phyloP scores from a whole-genome alignment of 495 filamentous ascomycete species.

The Aspergillus avenaceus region DNA sequence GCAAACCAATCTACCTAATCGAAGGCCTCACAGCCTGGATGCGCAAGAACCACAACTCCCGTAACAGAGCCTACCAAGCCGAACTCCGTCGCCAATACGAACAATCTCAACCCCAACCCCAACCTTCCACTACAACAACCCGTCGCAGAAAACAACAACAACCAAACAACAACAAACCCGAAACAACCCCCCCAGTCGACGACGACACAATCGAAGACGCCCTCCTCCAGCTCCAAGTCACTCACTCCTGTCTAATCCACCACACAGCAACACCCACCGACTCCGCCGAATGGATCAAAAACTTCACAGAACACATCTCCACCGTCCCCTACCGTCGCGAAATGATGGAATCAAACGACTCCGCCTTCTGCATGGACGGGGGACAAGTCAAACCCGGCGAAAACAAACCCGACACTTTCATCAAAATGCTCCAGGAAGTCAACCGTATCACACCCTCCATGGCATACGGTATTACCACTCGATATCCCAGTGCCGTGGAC shows the following conservation, averaged over 20 bases:
- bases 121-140: slow-evolving; percentile 14
- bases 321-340: slow-evolving; percentile 65
- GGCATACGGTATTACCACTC: slow-evolving; percentile 63
- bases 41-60: slow-evolving; percentile 63
- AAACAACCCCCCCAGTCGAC: slow-evolving; percentile 50
- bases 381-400: slow-evolving; percentile 77
- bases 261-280: slow-evolving; percentile 60
- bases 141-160: slow-evolving; percentile 35
- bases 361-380: slow-evolving; percentile 77
- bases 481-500: slow-evolving; percentile 55
- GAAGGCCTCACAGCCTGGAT: slow-evolving; percentile 67
- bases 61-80: slow-evolving; percentile 63
- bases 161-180: slow-evolving; percentile 40
- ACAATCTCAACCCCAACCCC: slow-evolving; percentile 16
- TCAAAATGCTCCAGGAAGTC: slow-evolving; percentile 77
- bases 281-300: slow-evolving; percentile 72
- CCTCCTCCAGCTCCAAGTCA: slow-evolving; percentile 66
- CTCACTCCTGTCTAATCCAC: slow-evolving; percentile 65
- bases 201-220: slow-evolving; percentile 73
- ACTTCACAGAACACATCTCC: slow-evolving; percentile 78
- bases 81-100: slow-evolving; percentile 57
- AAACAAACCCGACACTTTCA: slow-evolving; percentile 62
- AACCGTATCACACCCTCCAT: slow-evolving; percentile 67
- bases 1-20: slow-evolving; percentile 68
- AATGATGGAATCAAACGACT: slow-evolving; percentile 43